phyloP scores from a whole-genome alignment of 305 asterid genomes.

The Petunia hybrid region DNA sequence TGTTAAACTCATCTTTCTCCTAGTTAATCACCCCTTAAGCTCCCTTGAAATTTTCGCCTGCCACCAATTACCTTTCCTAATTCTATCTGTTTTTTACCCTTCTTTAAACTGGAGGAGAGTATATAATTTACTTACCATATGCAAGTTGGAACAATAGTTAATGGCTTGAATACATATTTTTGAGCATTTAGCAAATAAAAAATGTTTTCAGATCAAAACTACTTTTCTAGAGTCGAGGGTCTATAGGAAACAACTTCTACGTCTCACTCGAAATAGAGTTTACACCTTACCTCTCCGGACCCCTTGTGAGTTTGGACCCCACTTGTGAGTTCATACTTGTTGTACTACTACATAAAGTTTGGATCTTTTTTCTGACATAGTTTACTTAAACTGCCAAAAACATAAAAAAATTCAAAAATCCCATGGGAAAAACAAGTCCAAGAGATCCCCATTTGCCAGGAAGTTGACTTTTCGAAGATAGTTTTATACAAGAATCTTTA shows the following conservation, averaged over 20 bases:
- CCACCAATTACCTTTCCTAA: background rate
- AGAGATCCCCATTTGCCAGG: slow-evolving; percentile 46
- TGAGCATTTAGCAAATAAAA: slow-evolving; percentile 2
- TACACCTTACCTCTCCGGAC: background rate
- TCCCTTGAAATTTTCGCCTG: slow-evolving; percentile 13
- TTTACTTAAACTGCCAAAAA: background rate
- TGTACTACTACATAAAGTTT: too few species aligned
- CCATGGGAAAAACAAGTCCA: background rate
- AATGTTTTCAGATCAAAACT: slow-evolving; percentile 15
- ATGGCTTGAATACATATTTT: background rate
- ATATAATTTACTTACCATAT: background rate
- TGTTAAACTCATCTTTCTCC: background rate
- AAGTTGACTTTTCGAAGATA: slow-evolving; percentile 51
- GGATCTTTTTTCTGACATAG: background rate
- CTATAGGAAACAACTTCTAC: too few species aligned
- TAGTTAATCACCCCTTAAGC: background rate
- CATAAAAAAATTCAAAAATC: background rate
- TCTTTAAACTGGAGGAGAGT: background rate
- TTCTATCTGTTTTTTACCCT: background rate
- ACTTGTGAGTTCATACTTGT: too few species aligned
- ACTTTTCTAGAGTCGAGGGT: too few species aligned
- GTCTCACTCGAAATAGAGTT: background rate
- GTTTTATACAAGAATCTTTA: slow-evolving; percentile 31
- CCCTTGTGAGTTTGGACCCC: too few species aligned
- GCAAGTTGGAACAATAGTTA: slow-evolving; percentile 1